Evolutionary conservation across 208 protist species (phyloP).

Genomic region (Lotmaria passim): DNA sequence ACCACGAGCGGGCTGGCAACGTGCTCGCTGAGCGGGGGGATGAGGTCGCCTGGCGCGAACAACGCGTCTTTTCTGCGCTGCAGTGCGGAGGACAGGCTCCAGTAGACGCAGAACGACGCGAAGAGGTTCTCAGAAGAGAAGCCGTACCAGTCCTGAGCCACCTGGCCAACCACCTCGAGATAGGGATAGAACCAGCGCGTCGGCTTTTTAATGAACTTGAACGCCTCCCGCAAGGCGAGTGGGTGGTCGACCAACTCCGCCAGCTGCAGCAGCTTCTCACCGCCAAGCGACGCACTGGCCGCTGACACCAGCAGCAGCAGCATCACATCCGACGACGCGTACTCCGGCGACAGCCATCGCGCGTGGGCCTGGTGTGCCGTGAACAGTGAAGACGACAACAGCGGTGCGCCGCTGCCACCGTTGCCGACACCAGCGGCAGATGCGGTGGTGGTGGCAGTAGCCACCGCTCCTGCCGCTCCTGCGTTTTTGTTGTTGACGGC

Average conservation of each 20-base stretch:
- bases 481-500: neutral
- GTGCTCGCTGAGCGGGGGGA: slow-evolving; percentile 67
- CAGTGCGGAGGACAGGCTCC: slow-evolving; percentile 74
- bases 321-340: slow-evolving; percentile 31
- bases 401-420: neutral
- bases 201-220: slow-evolving; percentile 45
- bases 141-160: slow-evolving; percentile 59
- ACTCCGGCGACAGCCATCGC: slow-evolving; percentile 15
- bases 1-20: slow-evolving; percentile 71
- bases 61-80: slow-evolving; percentile 54
- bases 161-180: slow-evolving; percentile 46
- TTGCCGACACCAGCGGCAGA: neutral
- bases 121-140: slow-evolving; percentile 35
- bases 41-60: slow-evolving; percentile 17
- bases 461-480: too few species aligned
- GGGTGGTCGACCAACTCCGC: slow-evolving; percentile 56
- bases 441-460: too few species aligned
- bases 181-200: slow-evolving; percentile 79
- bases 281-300: slow-evolving; percentile 1
- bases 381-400: neutral
- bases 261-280: slow-evolving; percentile 29
- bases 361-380: neutral
- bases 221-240: slow-evolving; percentile 41
- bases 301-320: slow-evolving; percentile 31
- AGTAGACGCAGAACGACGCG: slow-evolving; percentile 66